Base-by-base conservation (phyloP, 495 filamentous ascomycete genomes). In the Melanomma pulvis-pyrius region DNA sequence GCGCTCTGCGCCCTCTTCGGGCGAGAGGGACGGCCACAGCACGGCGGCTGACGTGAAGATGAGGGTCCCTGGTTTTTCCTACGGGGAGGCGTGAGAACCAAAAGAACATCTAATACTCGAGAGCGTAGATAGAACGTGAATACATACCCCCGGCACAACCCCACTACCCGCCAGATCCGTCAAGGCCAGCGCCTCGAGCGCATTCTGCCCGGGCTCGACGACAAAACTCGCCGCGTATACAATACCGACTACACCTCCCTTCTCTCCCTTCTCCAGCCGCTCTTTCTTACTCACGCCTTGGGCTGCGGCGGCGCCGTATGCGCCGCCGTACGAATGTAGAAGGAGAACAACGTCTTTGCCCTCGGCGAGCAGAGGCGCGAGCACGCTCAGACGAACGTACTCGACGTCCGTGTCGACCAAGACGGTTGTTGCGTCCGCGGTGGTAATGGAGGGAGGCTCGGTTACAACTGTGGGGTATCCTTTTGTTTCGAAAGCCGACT, bases 321-420 rank as follows among this genome's bases (percentile, higher is more conserved):
- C 11, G 13, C 63, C 63, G 15, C 56, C 63, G 34, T 61, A 67
- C 17, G 63, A 67, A 49, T 67, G 63, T 9, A 53, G 19, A 3
- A 67, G 57, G 15, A 67, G 25, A 9, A 67, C 26, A 17, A 67
- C 36, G 24, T 61, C 63, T 29, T 67, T 67, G 19, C 63, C 63
- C 9, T 26, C 48, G 25, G 21, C 36, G 25, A 48, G 24, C 1
- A 56, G 24, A 8, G 39, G 57, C 28, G 17, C 49, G 1, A 56
- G 28, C 15, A 59, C 15, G 2, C 5, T 28, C 5, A 47, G 24
- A 8, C 39, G 39, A 4, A 32, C 41, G 41, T 22, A 48, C 7
- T 2, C 24, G 4, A 48, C 41, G 22, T 59, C 41, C 21, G 24
- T 32, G 13, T 47, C 56, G 44, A 59, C 30, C 6, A 25, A 28